Conservation (phyloP, 164 flowering plant species). For the Hamamelis virginiana region DNA sequence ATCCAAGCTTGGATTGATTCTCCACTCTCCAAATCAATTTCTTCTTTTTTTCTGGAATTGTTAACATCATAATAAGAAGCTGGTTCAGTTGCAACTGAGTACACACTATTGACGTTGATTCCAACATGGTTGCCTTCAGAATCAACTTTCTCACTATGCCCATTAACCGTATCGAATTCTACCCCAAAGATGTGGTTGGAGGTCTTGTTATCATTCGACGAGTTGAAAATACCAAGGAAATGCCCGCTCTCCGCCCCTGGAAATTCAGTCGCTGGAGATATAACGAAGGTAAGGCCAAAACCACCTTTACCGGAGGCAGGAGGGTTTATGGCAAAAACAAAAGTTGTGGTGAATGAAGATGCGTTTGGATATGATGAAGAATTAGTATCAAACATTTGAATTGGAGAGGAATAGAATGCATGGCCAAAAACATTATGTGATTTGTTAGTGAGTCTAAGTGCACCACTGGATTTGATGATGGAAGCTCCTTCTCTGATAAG, state of each 20-base stretch:
- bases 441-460: constrained; percentile 35
- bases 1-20: constrained; percentile 35
- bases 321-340: constrained; percentile 41
- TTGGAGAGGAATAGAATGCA: constrained; percentile 37
- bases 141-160: constrained; percentile 11
- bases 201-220: constrained; percentile 12
- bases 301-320: constrained; percentile 26
- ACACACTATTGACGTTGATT: constrained; percentile 38
- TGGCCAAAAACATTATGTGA: constrained; percentile 34
- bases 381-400: constrained; percentile 19
- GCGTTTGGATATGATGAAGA: neutral
- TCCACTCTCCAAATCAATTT: constrained; percentile 21
- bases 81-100: constrained; percentile 15
- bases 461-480: constrained; percentile 25
- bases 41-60: constrained; percentile 1
- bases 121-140: constrained; percentile 50
- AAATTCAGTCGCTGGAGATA: constrained; percentile 31
- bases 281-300: constrained; percentile 44
- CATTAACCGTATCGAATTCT: constrained; percentile 54
- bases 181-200: constrained; percentile 43
- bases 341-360: constrained; percentile 46
- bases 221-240: constrained; percentile 44
- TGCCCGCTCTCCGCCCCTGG: constrained; percentile 30
- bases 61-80: constrained; percentile 23
- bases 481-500: constrained; percentile 22